Evolutionary conservation across 2,329 filamentous ascomycete species (phyloP).

Genomic region (Claviceps sp.): DNA sequence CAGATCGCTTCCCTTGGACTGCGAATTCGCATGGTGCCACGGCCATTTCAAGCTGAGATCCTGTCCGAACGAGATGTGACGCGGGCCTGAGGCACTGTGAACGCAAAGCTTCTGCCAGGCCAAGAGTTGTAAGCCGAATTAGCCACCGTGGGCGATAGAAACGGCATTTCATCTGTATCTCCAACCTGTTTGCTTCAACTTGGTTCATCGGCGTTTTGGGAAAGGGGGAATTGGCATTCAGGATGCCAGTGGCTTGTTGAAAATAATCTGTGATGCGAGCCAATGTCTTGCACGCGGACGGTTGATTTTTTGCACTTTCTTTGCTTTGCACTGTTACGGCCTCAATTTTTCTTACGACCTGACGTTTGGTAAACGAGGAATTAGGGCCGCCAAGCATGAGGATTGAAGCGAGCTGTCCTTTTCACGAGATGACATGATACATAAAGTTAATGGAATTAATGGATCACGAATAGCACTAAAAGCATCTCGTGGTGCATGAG

Average conservation of each 20-base stretch:
- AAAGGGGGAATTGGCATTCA: neutral
- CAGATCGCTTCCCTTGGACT: conserved; percentile 33
- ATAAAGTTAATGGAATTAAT: no score
- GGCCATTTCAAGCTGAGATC: conserved; percentile 29
- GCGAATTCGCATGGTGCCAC: conserved; percentile 35
- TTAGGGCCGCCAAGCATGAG: no score
- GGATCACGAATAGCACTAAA: no score
- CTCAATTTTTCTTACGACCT: conserved; percentile 7
- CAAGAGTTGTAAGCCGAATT: neutral
- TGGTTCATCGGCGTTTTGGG: conserved; percentile 3
- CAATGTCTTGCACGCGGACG: neutral
- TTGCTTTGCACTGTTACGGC: conserved; percentile 5
- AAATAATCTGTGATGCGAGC: neutral
- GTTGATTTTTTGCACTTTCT: neutral
- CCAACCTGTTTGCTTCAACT: neutral
- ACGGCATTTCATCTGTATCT: neutral
- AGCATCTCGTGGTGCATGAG: no score
- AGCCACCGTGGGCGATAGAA: neutral
- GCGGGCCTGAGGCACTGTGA: neutral
- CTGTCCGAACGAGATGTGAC: neutral
- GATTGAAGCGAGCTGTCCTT: no score
- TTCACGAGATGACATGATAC: no score
- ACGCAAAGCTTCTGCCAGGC: neutral
- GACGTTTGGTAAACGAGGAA: neutral
- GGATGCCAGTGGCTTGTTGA: neutral